Evolutionary conservation across 257 asterid genomes (phyloP).

Genomic region (Salvia splendens): DNA sequence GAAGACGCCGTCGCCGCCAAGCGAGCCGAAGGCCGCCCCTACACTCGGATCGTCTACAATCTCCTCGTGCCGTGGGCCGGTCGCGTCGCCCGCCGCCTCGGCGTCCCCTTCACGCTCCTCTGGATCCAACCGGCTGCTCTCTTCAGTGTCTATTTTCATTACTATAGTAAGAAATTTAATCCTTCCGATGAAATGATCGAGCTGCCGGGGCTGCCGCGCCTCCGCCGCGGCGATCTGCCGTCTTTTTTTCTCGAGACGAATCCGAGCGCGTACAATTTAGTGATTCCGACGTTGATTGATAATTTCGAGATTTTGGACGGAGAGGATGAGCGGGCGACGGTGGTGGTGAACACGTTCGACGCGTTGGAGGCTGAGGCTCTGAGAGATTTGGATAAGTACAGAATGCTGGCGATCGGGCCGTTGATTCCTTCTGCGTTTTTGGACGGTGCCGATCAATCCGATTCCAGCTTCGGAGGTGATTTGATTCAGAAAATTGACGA

Average conservation of each 20-base stretch:
- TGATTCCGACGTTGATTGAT: conserved; percentile 24
- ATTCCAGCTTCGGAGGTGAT: conserved; percentile 43
- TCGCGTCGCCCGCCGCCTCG: conserved; percentile 24
- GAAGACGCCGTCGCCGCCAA: conserved; percentile 10
- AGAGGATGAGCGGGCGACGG: conserved; percentile 4
- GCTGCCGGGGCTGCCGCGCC: conserved; percentile 37
- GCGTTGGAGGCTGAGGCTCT: conserved; percentile 44
- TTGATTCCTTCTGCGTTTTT: conserved; percentile 49
- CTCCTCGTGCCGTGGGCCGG: conserved; percentile 42
- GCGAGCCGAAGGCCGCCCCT: conserved; percentile 27
- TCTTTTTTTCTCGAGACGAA: conserved; percentile 31
- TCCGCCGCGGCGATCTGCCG: conserved; percentile 36
- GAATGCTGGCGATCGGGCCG: conserved; percentile 50
- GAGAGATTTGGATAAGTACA: conserved; percentile 29
- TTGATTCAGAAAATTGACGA: conserved; percentile 6
- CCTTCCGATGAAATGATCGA: background rate
- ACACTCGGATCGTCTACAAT: conserved; percentile 30
- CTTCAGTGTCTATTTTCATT: conserved; percentile 34
- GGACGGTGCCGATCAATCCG: conserved; percentile 42
- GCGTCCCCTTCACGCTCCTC: conserved; percentile 35
- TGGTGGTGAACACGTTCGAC: conserved; percentile 49
- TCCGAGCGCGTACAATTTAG: conserved; percentile 15
- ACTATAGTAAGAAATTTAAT: background rate
- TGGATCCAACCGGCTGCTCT: conserved; percentile 46
- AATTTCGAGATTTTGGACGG: conserved; percentile 34